Conservation (phyloP, 2,329 filamentous ascomycete genomes). For the Nothophoma quercina region DNA sequence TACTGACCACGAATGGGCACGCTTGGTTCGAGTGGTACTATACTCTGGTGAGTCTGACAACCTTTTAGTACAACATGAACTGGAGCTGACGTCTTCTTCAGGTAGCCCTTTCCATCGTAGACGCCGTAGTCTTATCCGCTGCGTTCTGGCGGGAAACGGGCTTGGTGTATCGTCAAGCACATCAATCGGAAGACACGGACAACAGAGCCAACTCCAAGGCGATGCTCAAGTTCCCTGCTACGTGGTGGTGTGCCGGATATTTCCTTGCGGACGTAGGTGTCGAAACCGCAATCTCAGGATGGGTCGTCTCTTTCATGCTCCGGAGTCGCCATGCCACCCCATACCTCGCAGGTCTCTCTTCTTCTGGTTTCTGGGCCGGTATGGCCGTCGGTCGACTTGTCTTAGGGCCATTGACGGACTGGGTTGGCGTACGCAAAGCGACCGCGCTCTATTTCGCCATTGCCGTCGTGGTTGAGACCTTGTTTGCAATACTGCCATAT, state of each 20-base stretch:
- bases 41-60: slow-evolving; percentile 46
- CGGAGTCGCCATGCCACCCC: slow-evolving; percentile 49
- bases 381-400: slow-evolving; percentile 52
- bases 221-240: slow-evolving; percentile 46
- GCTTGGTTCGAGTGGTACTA: slow-evolving; percentile 54
- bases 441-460: slow-evolving; percentile 34
- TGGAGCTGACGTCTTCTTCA: slow-evolving; percentile 12
- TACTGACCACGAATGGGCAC: slow-evolving; percentile 33
- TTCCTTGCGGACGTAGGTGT: slow-evolving; percentile 57
- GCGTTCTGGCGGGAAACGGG: slow-evolving; percentile 52
- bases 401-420: slow-evolving; percentile 38
- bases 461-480: slow-evolving; percentile 26
- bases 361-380: slow-evolving; percentile 56
- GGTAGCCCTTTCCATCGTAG: slow-evolving; percentile 26
- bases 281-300: slow-evolving; percentile 56
- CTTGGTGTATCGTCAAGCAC: slow-evolving; percentile 38
- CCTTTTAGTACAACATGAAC: no score
- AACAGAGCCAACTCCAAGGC: slow-evolving; percentile 16
- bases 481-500: slow-evolving; percentile 30
- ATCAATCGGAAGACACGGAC: slow-evolving; percentile 20
- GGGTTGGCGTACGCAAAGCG: slow-evolving; percentile 36
- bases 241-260: slow-evolving; percentile 54
- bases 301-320: slow-evolving; percentile 57
- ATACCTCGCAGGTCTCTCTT: slow-evolving; percentile 51
- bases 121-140: slow-evolving; percentile 30